phyloP scores from a whole-genome alignment of 2,329 filamentous ascomycete species.

The Madurella fahalii region DNA sequence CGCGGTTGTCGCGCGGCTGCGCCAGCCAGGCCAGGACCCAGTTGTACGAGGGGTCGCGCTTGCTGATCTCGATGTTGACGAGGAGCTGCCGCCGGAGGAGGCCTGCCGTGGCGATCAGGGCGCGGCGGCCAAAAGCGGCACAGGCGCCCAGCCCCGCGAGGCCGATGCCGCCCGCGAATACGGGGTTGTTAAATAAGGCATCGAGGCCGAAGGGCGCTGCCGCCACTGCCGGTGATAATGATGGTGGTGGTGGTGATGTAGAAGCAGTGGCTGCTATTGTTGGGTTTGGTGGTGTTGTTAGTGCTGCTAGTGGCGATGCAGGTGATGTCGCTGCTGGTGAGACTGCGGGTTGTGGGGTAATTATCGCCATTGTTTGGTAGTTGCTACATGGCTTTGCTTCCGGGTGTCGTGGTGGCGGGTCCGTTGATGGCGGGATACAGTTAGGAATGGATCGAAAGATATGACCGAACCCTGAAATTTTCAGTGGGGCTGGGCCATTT shows the following conservation, averaged over 20 bases:
- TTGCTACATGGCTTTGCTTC: constrained; percentile 17
- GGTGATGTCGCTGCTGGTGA: constrained; percentile 1
- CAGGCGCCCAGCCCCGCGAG: constrained; percentile 83
- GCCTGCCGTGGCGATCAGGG: constrained; percentile 65
- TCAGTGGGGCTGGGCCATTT: constrained; percentile 19
- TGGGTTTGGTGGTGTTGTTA: constrained; percentile 1
- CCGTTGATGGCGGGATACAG: not conserved
- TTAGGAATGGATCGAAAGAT: not conserved
- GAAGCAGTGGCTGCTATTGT: not conserved
- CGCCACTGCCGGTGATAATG: constrained; percentile 13
- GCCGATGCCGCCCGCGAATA: constrained; percentile 74
- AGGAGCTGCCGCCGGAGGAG: constrained; percentile 80
- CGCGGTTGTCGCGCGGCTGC: constrained; percentile 64
- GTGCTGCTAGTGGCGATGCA: not conserved
- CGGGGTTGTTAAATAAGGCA: constrained; percentile 59
- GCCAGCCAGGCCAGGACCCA: constrained; percentile 97
- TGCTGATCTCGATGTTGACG: constrained; percentile 92
- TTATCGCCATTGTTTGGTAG: constrained; percentile 11
- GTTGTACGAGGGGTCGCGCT: constrained; percentile 86
- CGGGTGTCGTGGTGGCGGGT: not conserved
- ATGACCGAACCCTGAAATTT: constrained; percentile 14
- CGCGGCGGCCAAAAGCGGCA: constrained; percentile 75
- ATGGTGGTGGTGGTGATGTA: not conserved
- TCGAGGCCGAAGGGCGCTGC: constrained; percentile 44
- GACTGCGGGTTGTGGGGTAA: constrained; percentile 1